Conservation (phyloP, 73 alveolate genomes). For the Effrenium voratum region DNA sequence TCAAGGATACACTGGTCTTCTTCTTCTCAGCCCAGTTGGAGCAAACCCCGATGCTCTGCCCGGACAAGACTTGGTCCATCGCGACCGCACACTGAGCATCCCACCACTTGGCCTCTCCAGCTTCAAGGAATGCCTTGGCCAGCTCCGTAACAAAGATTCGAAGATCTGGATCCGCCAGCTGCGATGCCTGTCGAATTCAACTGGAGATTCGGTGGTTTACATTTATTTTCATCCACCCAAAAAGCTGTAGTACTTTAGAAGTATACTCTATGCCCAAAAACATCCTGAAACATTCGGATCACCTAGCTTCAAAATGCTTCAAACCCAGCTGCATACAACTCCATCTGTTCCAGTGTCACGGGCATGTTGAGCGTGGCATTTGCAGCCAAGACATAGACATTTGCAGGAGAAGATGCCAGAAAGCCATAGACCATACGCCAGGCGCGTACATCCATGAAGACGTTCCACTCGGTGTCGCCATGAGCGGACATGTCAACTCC, state of each 20-base stretch:
- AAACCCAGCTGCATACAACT: not conserved
- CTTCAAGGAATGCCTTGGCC: no score
- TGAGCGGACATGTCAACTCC: slow-evolving; percentile 1
- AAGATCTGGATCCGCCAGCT: no score
- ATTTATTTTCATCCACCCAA: no score
- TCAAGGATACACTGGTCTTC: not conserved
- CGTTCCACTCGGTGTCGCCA: slow-evolving; percentile 13
- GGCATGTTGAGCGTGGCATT: not conserved
- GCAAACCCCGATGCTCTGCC: not conserved
- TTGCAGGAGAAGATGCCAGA: not conserved
- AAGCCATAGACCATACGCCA: slow-evolving; percentile 3
- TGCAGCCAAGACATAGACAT: slow-evolving; percentile 16
- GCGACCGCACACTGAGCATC: slow-evolving; percentile 4
- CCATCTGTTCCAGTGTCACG: not conserved
- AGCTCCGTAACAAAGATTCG: no score
- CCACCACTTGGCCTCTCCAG: no score
- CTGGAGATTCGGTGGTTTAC: no score
- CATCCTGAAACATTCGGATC: no score
- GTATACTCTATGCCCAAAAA: no score
- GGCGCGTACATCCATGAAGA: slow-evolving; percentile 1
- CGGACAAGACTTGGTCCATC: slow-evolving; percentile 10
- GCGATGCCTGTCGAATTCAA: no score
- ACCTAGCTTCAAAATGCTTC: no score
- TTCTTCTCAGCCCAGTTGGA: slow-evolving; percentile 10
- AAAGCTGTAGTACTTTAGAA: no score